Evolutionary conservation across 768 basidiomycete genomes (phyloP).

Genomic region (Pholiota conissans): DNA sequence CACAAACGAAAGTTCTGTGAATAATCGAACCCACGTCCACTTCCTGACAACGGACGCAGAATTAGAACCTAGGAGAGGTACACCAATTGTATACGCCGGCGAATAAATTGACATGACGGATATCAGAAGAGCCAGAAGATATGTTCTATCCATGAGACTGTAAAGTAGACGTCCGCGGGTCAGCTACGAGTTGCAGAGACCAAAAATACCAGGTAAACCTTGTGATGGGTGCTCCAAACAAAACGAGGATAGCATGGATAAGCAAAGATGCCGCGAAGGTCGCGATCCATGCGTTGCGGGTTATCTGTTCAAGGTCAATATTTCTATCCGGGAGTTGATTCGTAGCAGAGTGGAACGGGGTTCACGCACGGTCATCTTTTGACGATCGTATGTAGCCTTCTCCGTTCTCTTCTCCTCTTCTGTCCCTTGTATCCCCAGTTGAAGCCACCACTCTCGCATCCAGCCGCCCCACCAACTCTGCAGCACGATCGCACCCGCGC

Average conservation of each 20-base stretch:
- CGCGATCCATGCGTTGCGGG: slow-evolving; percentile 49
- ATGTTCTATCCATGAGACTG: slow-evolving; percentile 50
- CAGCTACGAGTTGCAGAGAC: slow-evolving; percentile 6
- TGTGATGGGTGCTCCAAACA: slow-evolving; percentile 75
- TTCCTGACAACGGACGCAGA: slow-evolving; percentile 51
- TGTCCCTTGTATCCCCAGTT: slow-evolving; percentile 37
- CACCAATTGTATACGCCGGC: slow-evolving; percentile 69
- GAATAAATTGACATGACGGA: slow-evolving; percentile 65
- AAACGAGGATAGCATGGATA: slow-evolving; percentile 50
- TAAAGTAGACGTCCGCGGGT: slow-evolving; percentile 11
- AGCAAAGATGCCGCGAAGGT: slow-evolving; percentile 50
- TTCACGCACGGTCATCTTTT: slow-evolving; percentile 39
- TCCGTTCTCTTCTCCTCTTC: slow-evolving; percentile 44
- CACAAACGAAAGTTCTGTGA: slow-evolving; percentile 80
- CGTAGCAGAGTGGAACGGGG: background rate
- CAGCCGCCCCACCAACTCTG: slow-evolving; percentile 75
- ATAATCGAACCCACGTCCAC: slow-evolving; percentile 75
- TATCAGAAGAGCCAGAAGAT: slow-evolving; percentile 66
- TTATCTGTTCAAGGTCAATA: slow-evolving; percentile 37
- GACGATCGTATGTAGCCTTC: slow-evolving; percentile 35
- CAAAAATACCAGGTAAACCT: slow-evolving; percentile 40
- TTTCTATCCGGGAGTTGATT: slow-evolving; percentile 5
- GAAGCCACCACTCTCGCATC: slow-evolving; percentile 59
- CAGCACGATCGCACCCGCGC: slow-evolving; percentile 51
- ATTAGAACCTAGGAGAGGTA: slow-evolving; percentile 47